A percentile compares a stretch with the other conserved stretches of the same genome.
Conservation (phyloP, 352 stramenopile species). For the Peronospora tabacina region DNA sequence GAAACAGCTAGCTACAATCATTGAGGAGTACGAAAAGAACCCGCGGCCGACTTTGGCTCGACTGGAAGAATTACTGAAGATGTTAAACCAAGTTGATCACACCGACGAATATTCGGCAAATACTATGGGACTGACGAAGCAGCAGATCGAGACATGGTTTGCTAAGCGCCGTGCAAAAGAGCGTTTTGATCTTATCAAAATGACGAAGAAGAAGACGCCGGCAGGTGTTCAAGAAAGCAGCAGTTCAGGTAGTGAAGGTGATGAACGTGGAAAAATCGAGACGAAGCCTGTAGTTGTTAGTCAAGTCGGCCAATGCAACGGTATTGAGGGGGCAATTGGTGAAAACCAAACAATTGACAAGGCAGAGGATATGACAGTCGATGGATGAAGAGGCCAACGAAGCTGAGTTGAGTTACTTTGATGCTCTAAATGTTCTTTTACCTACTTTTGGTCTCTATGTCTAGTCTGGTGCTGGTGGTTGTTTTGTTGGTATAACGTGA, state of each 20-base stretch:
- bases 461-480: too few species aligned
- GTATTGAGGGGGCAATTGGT: conserved; percentile 1
- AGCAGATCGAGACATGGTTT: conserved; percentile 82
- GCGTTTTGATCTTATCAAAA: conserved; percentile 68
- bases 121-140: conserved; percentile 52
- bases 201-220: conserved; percentile 54
- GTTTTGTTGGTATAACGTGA: background rate
- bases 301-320: conserved; percentile 17
- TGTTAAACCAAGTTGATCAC: conserved; percentile 69
- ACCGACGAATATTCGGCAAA: conserved; percentile 46
- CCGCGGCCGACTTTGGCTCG: conserved; percentile 49
- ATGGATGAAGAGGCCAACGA: conserved; percentile 23
- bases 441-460: background rate
- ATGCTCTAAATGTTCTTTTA: conserved; percentile 13
- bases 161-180: conserved; percentile 76
- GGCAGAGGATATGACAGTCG: conserved; percentile 26
- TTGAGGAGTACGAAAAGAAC: conserved; percentile 83
- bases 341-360: background rate
- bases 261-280: conserved; percentile 21
- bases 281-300: conserved; percentile 11
- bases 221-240: conserved; percentile 16
- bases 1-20: conserved; percentile 78
- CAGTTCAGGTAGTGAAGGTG: conserved; percentile 40
- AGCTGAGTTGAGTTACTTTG: conserved; percentile 19
- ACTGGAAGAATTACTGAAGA: conserved; percentile 59